Base-by-base conservation (phyloP, 1,284 basidiomycete genomes). In the Boletellus dicymbophilus region DNA sequence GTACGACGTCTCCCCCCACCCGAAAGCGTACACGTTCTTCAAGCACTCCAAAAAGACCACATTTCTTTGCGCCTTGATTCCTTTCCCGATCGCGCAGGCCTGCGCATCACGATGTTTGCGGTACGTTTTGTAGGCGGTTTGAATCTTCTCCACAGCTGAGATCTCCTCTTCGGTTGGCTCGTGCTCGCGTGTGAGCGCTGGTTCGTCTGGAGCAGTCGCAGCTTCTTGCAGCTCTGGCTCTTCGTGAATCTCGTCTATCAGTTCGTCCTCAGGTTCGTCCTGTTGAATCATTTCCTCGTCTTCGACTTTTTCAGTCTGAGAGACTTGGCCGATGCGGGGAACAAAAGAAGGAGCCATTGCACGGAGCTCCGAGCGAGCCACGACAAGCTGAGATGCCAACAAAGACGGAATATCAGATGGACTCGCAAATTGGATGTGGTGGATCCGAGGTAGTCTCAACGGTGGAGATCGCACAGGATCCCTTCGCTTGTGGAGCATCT, bases 1-100 rank as follows among this genome's bases (percentile, higher is more conserved):
- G 55, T 82, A 81, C 20, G 51, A 57, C 12, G 53, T 57, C 22
- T 49, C 43, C 9, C 65, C 52, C 73, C 75, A 76, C 6, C 60
- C 54, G n/a, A 71, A 67, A 11, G 54, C 56, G 13, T 51, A 52
- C 5, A 69, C 64, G 26, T 68, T 60, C 28, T 62, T 52, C 21
- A 71, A 45, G 52, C 70, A 82, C 3, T 53, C 49, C 6, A 53
- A 21, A 53, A 73, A 78, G 38, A 67, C 57, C 1, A 54, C 52
- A n/a, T 61, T 53, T 13, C 59, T 61, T 23, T 62, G 54, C 2
- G 62, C 60, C 10, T 61, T 53, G 26, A 64, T 33, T 12, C 61
- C 61, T 23, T 54, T 66, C 48, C 59, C 72, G 20, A 63, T 48
- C 21, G 57, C 63, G 16, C 56, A 65, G 10, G 60, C 59, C 33